Evolutionary conservation across 2,329 filamentous ascomycete genomes (phyloP).

Genomic region (Decorospora gaudefroyi): DNA sequence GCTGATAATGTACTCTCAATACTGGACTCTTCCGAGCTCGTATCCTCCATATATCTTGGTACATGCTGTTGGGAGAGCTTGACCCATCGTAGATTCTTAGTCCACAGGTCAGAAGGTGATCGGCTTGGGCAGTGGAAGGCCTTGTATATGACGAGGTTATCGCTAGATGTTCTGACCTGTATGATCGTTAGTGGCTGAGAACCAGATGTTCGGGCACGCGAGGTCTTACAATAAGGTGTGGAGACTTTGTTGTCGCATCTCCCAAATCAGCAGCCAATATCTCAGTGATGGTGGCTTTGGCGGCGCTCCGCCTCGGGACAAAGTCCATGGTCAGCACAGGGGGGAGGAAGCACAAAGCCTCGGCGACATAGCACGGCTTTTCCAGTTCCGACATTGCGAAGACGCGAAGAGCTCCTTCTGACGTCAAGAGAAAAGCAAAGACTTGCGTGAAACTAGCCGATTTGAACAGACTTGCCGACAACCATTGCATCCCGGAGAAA

Average conservation of each 20-base stretch:
- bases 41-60: constrained; percentile 60
- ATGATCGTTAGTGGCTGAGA: constrained; percentile 9
- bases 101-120: constrained; percentile 52
- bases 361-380: constrained; percentile 72
- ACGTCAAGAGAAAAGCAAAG: constrained; percentile 76
- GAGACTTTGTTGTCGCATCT: constrained; percentile 68
- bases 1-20: constrained; percentile 58
- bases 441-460: constrained; percentile 62
- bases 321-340: constrained; percentile 75
- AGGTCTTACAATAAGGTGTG: constrained; percentile 76
- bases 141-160: constrained; percentile 87
- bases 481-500: constrained; percentile 70
- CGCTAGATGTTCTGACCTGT: constrained; percentile 74
- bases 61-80: constrained; percentile 73
- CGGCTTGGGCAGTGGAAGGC: constrained; percentile 63
- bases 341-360: constrained; percentile 77
- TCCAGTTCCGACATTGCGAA: constrained; percentile 76
- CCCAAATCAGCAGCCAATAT: constrained; percentile 84
- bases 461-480: constrained; percentile 81
- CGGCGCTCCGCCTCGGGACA: constrained; percentile 68
- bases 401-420: constrained; percentile 74
- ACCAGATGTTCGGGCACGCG: background rate
- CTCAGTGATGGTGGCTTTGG: constrained; percentile 75
- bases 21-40: constrained; percentile 54
- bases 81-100: constrained; percentile 69